phyloP scores from a whole-genome alignment of 1,284 basidiomycete genomes.

The Sporisorium sorghi region DNA sequence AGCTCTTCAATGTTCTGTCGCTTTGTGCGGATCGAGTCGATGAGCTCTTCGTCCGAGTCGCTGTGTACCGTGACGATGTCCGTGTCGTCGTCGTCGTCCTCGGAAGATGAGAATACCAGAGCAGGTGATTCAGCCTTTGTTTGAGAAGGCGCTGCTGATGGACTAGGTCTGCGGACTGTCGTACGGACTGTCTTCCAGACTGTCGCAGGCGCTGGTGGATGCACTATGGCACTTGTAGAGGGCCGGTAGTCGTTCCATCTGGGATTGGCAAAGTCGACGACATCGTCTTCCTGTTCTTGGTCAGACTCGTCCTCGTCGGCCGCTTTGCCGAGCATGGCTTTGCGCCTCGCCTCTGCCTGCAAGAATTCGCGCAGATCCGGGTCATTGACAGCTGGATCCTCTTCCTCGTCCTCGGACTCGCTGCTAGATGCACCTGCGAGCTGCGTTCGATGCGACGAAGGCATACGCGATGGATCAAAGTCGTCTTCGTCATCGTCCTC shows the following conservation, averaged over 20 bases:
- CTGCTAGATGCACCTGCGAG: conserved; percentile 13
- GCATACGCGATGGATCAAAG: conserved; percentile 26
- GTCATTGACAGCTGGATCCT: conserved; percentile 39
- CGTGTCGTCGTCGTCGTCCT: conserved; percentile 30
- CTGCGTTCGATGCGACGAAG: background rate
- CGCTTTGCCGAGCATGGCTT: conserved; percentile 26
- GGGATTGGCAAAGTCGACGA: conserved; percentile 47
- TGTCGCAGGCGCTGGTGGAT: too few relatives aligned
- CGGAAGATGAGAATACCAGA: conserved; percentile 15
- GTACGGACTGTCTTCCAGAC: background rate
- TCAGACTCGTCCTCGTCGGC: conserved; percentile 9
- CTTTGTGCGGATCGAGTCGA: conserved; percentile 31
- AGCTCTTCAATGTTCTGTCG: conserved; percentile 48
- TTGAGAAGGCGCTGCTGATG: background rate
- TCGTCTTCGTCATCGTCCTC: conserved; percentile 29
- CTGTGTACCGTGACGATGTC: conserved; percentile 38
- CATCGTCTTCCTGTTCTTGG: conserved; percentile 29
- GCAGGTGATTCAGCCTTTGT: background rate
- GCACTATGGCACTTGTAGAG: background rate
- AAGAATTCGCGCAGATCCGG: conserved; percentile 56
- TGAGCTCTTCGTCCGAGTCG: conserved; percentile 44
- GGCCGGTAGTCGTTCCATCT: conserved; percentile 10
- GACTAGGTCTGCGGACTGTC: background rate
- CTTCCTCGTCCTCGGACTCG: conserved; percentile 19
- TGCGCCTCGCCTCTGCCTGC: conserved; percentile 45